These are phyloP conservation scores for Austroboletus festivus DNA, from an alignment of 768 basidiomycete genomes.

Conservation along the genomic window DNA sequence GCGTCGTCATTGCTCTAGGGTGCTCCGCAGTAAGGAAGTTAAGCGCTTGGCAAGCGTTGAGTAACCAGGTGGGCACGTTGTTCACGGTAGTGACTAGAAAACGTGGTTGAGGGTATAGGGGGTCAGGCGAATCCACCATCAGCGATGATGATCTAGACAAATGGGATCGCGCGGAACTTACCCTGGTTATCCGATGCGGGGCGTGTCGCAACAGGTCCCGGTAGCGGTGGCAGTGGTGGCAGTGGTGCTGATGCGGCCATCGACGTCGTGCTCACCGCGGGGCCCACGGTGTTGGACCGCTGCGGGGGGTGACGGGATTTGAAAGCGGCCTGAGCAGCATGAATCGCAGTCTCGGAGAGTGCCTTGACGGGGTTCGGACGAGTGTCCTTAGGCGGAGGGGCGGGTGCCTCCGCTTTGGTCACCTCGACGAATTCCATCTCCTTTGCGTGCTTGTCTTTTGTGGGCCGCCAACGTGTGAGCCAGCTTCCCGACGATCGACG, in stretches of 20 bases:
- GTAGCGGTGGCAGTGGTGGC: slow-evolving; percentile 15
- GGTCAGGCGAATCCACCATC: not conserved
- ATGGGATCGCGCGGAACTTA: slow-evolving; percentile 2
- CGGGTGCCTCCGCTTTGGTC: slow-evolving; percentile 19
- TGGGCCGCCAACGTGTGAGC: slow-evolving; percentile 47
- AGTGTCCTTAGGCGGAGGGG: slow-evolving; percentile 28
- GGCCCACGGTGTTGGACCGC: slow-evolving; percentile 29
- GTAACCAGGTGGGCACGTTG: slow-evolving; percentile 70
- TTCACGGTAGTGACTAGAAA: slow-evolving; percentile 39
- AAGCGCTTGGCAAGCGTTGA: slow-evolving; percentile 74
- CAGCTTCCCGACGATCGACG: slow-evolving; percentile 47
- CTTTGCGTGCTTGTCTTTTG: slow-evolving; percentile 34
- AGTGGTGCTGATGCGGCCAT: slow-evolving; percentile 8
- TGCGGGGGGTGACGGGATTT: slow-evolving; percentile 27
- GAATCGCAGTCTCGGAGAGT: slow-evolving; percentile 32
- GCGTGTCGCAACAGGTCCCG: slow-evolving; percentile 12
- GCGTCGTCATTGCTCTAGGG: slow-evolving; percentile 68
- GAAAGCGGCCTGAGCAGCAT: slow-evolving; percentile 28
- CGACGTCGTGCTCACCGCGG: slow-evolving; percentile 19
- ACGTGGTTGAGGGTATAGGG: not conserved
- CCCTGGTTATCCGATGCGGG: slow-evolving; percentile 16
- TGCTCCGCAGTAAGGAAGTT: slow-evolving; percentile 74
- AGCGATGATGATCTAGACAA: not conserved
- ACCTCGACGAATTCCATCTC: slow-evolving; percentile 32
- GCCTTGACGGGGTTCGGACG: slow-evolving; percentile 36